Percentiles rank a stretch among this genome's conserved stretches.
These are phyloP conservation scores for Ambrosia trifida DNA, from an alignment of 129 eudicot genomes.

Conservation along the genomic window DNA sequence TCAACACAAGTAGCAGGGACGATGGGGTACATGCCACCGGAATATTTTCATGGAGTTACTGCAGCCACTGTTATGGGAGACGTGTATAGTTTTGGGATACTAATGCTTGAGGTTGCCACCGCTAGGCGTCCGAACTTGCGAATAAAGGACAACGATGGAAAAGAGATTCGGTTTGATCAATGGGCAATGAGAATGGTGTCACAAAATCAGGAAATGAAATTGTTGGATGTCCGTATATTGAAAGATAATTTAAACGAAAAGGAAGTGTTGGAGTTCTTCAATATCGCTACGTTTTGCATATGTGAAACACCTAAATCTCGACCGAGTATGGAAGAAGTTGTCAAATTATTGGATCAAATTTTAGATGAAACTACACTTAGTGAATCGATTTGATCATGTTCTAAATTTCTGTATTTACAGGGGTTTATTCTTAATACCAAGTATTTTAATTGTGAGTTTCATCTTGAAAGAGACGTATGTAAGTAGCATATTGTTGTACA, in stretches of 20 bases:
- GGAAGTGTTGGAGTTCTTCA: constrained; percentile 52
- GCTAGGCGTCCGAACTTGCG: constrained; percentile 72
- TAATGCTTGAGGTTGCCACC: constrained; percentile 63
- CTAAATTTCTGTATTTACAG: too few relatives aligned
- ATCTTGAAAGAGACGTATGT: background rate
- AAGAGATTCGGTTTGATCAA: constrained; percentile 59
- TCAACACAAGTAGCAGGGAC: constrained; percentile 95
- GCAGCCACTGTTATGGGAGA: constrained; percentile 64
- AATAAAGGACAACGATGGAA: constrained; percentile 40
- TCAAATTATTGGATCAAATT: constrained; percentile 40
- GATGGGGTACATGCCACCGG: constrained; percentile 97
- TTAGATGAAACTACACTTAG: constrained; percentile 11
- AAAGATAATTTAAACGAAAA: constrained; percentile 43
- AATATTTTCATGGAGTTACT: constrained; percentile 55
- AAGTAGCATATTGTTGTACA: background rate
- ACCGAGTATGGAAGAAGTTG: constrained; percentile 61
- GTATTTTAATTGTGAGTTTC: background rate
- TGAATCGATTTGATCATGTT: background rate
- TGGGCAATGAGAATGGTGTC: constrained; percentile 58
- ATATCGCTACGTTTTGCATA: constrained; percentile 56
- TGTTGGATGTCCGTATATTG: constrained; percentile 48
- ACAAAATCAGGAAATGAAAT: constrained; percentile 47
- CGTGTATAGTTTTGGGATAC: constrained; percentile 78
- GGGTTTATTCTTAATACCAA: background rate
- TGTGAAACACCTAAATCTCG: constrained; percentile 41